Evolutionary conservation across 2,329 filamentous ascomycete genomes (phyloP), one percentile per base, ranked within the genome.

Genomic region (Diaporthe eres): DNA sequence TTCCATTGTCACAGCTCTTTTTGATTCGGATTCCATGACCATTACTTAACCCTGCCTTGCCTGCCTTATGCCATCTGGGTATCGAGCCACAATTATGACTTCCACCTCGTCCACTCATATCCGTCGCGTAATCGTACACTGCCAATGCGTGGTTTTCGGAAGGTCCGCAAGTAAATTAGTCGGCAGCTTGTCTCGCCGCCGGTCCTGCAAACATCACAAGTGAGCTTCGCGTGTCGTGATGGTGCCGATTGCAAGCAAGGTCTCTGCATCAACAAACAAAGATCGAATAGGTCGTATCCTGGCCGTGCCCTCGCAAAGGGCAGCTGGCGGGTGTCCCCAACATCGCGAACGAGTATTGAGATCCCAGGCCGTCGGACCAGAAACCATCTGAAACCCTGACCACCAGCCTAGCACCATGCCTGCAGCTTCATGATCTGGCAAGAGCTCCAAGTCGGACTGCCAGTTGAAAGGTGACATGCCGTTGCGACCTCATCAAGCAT

Each of bases 31-130:
- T 34, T 71, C 57, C 75, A n/a, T 58, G 53, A 60, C 71, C 57
- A 65, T 65, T 73, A 63, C 53, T 17, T 28, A 58, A 67, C 13
- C 58, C 60, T 25, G 68, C 71, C 63, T 25, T 60, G 60, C 65
- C 63, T 60, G 55, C 39, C 63, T 44, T 51, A 55, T 53, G 57
- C 47, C 25, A 28, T 51, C 31, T 58, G 75, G 75, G 65, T 74
- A 67, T 76, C 57, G 60, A 67, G 65, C 61, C 71, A 65, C 63
- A 58, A 71, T 74, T 37, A 60, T 76, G 71, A 71, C 71, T 71
- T 71, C 47, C 71, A 51, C 57, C 71, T 34, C 63, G 47, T 65
- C 71, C 71, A 44, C 58, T 65, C 71, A 57, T 73, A 25, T 55
- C 37, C 44, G 61, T 61, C 58, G 60, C 71, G 58, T 73, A 65